Evolutionary conservation across 2,329 filamentous ascomycete species (phyloP).

Genomic region (Herpotrichia juniperi): DNA sequence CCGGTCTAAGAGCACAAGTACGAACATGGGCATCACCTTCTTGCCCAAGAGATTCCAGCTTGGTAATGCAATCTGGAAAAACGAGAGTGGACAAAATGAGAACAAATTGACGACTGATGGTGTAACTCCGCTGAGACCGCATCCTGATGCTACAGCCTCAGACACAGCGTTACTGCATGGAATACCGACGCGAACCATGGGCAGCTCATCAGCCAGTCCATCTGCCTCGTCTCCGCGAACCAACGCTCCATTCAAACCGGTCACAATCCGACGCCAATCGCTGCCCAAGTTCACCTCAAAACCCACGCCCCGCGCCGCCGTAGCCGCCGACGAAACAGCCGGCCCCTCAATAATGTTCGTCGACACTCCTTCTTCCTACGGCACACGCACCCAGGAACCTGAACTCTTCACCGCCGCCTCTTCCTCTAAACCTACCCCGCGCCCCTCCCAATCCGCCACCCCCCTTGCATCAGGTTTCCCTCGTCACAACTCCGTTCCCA

Average conservation of each 20-base stretch:
- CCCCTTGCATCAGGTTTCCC: conserved; percentile 53
- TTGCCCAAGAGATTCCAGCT: conserved; percentile 34
- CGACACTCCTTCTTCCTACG: conserved; percentile 45
- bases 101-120: conserved; percentile 23
- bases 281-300: conserved; percentile 72
- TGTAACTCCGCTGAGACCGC: conserved; percentile 30
- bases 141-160: conserved; percentile 30
- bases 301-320: conserved; percentile 72
- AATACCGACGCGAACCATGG: not conserved
- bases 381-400: conserved; percentile 25
- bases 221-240: conserved; percentile 26
- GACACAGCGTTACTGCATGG: conserved; percentile 31
- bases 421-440: not conserved
- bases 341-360: conserved; percentile 80
- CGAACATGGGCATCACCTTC: conserved; percentile 27
- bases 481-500: conserved; percentile 66
- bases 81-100: conserved; percentile 16
- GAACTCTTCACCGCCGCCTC: conserved; percentile 16
- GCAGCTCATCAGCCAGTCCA: conserved; percentile 12
- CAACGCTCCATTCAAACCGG: conserved; percentile 49
- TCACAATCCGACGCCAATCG: conserved; percentile 61
- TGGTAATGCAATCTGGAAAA: conserved; percentile 33
- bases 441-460: not conserved
- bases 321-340: conserved; percentile 68
- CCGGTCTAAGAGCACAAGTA: conserved; percentile 28